Evolutionary conservation across 352 stramenopile genomes (phyloP), one percentile per base, ranked within the genome.

Genomic region (Phytophthora uliginosa): DNA sequence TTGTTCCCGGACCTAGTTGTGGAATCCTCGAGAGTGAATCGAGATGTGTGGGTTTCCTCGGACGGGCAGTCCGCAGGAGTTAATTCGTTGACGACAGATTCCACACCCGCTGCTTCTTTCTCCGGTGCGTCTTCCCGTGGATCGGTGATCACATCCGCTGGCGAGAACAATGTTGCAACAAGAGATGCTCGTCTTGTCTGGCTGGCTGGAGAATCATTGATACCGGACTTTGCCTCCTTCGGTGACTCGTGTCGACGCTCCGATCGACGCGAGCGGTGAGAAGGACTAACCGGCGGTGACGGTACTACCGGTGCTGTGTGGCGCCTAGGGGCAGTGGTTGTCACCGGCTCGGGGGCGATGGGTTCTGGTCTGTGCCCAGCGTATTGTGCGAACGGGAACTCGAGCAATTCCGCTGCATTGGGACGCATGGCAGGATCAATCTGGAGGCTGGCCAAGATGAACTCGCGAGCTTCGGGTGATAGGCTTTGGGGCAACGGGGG

Each of bases 391-490:
- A 99, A 99, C 20, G 86, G 81, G 59, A 98, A 95, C 26, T 85
- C 76, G 2, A 99, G 76, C 17, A 99, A 84, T 65, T 98, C 88
- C 15, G 74, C 82, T 4, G 97, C 95, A 51, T 72, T 95, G 7
- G 96, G 95, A 40, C 97, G 84, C 31, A 86, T 76, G 4, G 59
- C 42, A 1, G 83, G 77, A 33, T 90, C 76, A 33, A 93, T 81
- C 51, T 84, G 69, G 6, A 91, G 72, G 42, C 85, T 91, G 3
- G 76, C 68, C 0, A 53, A 26, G n/a, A 93, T 79, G 50, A 93
- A 91, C 24, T 76, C 83, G 17, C 67, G 59, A 15, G 84, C 83
- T 10, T 86, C 67, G 0, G 63, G 17, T 0, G 85, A 91, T 12
- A 93, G 47, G 20, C 66, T 45, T 3, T 63, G 68, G 0, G 85